Evolutionary conservation across 306 rosid species (phyloP), one percentile per base, ranked within the genome.

Genomic region (Vachellia pachyceras): DNA sequence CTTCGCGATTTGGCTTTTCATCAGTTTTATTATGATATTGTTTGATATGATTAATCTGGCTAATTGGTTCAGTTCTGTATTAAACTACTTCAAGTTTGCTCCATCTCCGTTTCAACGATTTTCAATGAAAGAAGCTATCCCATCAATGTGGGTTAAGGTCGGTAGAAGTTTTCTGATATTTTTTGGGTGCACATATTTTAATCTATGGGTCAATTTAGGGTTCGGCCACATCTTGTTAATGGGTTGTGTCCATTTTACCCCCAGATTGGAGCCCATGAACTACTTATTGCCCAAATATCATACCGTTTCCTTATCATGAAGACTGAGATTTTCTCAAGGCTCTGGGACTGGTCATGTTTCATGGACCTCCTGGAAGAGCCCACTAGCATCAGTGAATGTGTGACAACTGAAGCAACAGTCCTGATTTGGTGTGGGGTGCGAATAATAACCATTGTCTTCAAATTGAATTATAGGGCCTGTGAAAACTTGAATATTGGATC

Each of bases 341-440:
- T 85, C 55, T 91, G 95, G 97, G 87, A 95, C 64, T 92, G 97
- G 97, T 91, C 94, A 7, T 91, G 92, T 87, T 92, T 90, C 73
- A 57, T 85, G 69, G 87, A 82, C 41, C 85, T 93, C 10, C 25
- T 86, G 80, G 76, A 85, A 74, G 89, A 82, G 77, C 75, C 77
- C 17, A 10, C 72, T 40, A 40, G 72, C 33, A 68, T 41, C 50
- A 10, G 35, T 20, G 73, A 68, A 40, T 41, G 36, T 68, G 50
- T 68, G 50, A 11, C 12, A 41, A 50, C 35, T 68, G 49, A 40
- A 61, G 45, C 80, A 22, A 73, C 81, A 6, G 93, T 91, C 79
- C 82, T 90, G 80, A 83, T 73, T 80, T 95, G 98, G 98, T 95
- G 92, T 71, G 83, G 75, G 81, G 75, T 86, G 50, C 93, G 91